Evolutionary conservation across 2,329 filamentous ascomycete genomes (phyloP).

Genomic region (Stagonosporopsis tanaceti): DNA sequence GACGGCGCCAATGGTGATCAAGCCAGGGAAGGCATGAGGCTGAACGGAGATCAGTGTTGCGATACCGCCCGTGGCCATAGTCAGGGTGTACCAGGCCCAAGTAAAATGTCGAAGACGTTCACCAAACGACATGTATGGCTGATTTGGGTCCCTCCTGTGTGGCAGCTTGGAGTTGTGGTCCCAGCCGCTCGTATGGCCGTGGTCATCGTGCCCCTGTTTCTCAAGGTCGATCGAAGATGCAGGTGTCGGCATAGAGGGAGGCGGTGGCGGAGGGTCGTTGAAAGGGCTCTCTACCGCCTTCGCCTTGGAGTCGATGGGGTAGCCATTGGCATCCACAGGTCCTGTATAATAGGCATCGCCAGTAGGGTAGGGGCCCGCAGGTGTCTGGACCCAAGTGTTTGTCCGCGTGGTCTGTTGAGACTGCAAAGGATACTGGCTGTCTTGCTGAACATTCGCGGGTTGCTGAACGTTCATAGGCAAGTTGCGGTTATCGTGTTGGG

Average conservation of each 20-base stretch:
- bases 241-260: conserved; percentile 25
- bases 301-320: conserved; percentile 36
- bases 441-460: conserved; percentile 15
- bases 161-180: conserved; percentile 38
- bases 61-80: conserved; percentile 59
- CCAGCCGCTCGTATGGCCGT: conserved; percentile 31
- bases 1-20: conserved; percentile 60
- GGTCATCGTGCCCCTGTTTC: conserved; percentile 38
- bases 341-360: conserved; percentile 33
- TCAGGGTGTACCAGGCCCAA: conserved; percentile 58
- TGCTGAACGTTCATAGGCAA: conserved; percentile 23
- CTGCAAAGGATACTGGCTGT: conserved; percentile 17
- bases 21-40: conserved; percentile 57
- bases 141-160: conserved; percentile 44
- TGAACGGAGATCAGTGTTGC: conserved; percentile 54
- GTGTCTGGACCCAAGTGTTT: conserved; percentile 42
- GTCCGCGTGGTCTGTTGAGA: conserved; percentile 38
- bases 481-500: conserved; percentile 15
- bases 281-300: conserved; percentile 32
- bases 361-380: conserved; percentile 30
- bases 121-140: conserved; percentile 40
- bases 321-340: conserved; percentile 35
- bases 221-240: conserved; percentile 38
- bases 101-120: conserved; percentile 53
- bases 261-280: conserved; percentile 21